Evolutionary conservation across 148 eudicot genomes (phyloP), one percentile per base, ranked within the genome.

Genomic region (Nepenthes mirabilis): DNA sequence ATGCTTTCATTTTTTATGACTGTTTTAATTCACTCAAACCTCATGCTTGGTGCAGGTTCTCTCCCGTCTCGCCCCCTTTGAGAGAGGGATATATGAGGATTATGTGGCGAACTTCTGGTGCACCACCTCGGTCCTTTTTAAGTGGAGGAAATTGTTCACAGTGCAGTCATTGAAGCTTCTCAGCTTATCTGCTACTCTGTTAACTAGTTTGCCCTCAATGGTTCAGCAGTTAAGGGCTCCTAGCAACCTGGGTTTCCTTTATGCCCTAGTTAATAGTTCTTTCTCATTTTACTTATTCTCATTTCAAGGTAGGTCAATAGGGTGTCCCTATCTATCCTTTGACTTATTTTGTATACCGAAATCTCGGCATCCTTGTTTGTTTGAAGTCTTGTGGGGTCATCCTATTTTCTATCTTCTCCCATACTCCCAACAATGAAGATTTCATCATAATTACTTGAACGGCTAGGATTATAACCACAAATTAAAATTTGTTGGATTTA

Each of bases 91-190:
- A 59, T 91, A 88, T 57, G 96, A 85, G 74, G 96, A 91, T 64
- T 91, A 88, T 58, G 96, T 91, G 43, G 98, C 98, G 65, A 91
- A 91, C 65, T 88, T 91, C 70, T 91, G 98, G 96, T 83, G 98
- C 79, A 79, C 94, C 14, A 76, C 95, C 36, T 86, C 98, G 45
- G 58, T 83, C 48, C 64, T 86, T 14, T 60, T 86, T 48, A 88
- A 93, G 70, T 88, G 96, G 98, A 86, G 88, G 72, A 75, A 72
- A 70, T 66, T 83, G 71, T 82, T 86, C 69, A 37, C 82, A 36
- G 72, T 75, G 36, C 85, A 61, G 37, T 67, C 83, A 49, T 67
- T 86, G 55, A 86, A 73, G 78, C 79, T 79, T 53, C 56, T 88
- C 56, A 73, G 95, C 70, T 70, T 88, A 13, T 72, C 62, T 34